phyloP scores from a whole-genome alignment of 1,284 basidiomycete species.

The Ceratobasidium theobromae region DNA sequence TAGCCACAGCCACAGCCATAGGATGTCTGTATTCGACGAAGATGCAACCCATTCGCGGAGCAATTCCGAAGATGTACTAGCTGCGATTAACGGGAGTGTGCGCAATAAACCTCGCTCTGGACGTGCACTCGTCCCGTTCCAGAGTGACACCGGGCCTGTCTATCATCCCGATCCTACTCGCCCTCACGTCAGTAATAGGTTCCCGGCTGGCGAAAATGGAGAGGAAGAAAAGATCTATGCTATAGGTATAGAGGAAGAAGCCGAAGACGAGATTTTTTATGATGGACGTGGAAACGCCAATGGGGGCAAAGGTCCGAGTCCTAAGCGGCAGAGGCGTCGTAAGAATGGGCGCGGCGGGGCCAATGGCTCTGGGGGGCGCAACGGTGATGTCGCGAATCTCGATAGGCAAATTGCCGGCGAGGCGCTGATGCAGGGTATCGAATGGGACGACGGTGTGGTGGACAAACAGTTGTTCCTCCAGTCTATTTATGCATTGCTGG shows the following conservation, averaged over 20 bases:
- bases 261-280: conserved; percentile 27
- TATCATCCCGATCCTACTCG: conserved; percentile 23
- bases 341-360: conserved; percentile 10
- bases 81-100: background rate
- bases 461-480: conserved; percentile 17
- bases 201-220: conserved; percentile 7
- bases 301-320: conserved; percentile 9
- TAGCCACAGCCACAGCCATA: background rate
- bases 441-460: conserved; percentile 25
- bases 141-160: conserved; percentile 14
- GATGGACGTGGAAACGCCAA: background rate
- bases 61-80: background rate
- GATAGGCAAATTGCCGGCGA: conserved; percentile 15
- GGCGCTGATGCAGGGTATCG: conserved; percentile 19
- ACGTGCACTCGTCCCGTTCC: conserved; percentile 15
- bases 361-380: background rate
- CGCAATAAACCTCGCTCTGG: conserved; percentile 7
- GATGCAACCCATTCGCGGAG: background rate
- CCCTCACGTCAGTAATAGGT: conserved; percentile 18
- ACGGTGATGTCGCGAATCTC: background rate
- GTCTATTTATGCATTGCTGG: conserved; percentile 16
- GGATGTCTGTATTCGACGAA: background rate
- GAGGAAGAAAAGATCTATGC: conserved; percentile 11
- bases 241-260: background rate
- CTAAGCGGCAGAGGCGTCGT: conserved; percentile 3